Base-by-base conservation (phyloP, 345 rosid genomes). In the Fremontodendron californicum region DNA sequence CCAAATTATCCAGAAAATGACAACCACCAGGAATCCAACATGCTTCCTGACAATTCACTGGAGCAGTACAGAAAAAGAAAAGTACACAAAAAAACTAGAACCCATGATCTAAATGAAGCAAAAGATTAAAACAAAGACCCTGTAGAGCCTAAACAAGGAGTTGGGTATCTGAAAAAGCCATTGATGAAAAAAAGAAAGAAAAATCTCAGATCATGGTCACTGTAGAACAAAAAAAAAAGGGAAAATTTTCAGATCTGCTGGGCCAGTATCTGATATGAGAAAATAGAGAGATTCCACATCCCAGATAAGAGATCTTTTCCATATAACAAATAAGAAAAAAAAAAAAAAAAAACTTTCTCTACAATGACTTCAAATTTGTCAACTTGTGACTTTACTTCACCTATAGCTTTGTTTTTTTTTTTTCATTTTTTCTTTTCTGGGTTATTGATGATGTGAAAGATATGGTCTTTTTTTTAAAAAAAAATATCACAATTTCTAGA, bases 281-380 rank as follows among this genome's bases (percentile, higher is more conserved):
- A 75, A 37, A 78, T 65, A 76, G 75, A 80, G 78, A 81, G 78
- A 81, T 78, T 78, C 78, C 75, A 79, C 67, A 81, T 67, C 78
- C 77, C 72, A 81, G 61, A 75, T 60, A 72, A 75, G 78, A 75
- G 78, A 84, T 75, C 86, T 67, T 69, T 48, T 35, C 35, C 29
- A 23, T 42, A 48, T 58, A 62, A 33, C 13, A 23, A 78, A 19
- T 16, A 71, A 64, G 18, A 13, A 4, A 60, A 7, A 35, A 74
- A 68, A 74, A 58, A 62, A 13, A n/a, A n/a, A n/a, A n/a, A n/a
- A n/a, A n/a, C 6, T 6, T 9, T 68, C 74, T 60, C 48, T 9
- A 79, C 77, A 80, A 80, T 42, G 86, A 82, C 88, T 82, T 82
- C 54, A 79, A 75, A 68, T 78, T 83, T 83, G 91, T 86, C 91